Percentiles rank a stretch among this genome's conserved stretches.
phyloP scores from a whole-genome alignment of 129 eudicot genomes.

The Flaveria robusta region DNA sequence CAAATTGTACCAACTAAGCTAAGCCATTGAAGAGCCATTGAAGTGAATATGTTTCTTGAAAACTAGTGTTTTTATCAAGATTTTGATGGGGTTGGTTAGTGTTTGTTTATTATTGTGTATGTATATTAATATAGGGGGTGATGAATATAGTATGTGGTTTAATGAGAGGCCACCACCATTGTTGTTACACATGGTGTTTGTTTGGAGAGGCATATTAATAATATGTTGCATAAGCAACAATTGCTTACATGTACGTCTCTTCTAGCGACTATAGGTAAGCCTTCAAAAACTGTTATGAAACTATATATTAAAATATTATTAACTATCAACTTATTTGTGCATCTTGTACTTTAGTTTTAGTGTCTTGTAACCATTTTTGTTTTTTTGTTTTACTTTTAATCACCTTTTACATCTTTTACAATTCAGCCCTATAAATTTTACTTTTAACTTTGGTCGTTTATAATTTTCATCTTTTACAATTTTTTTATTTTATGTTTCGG shows the following conservation, averaged over 20 bases:
- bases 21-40: conserved; percentile 77
- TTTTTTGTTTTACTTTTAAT: too few species aligned
- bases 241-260: conserved; percentile 21
- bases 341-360: too few species aligned
- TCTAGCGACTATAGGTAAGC: too few species aligned
- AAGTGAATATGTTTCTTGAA: conserved; percentile 14
- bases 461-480: too few species aligned
- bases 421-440: too few species aligned
- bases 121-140: conserved; percentile 11
- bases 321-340: too few species aligned
- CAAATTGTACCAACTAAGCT: conserved; percentile 72
- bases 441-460: too few species aligned
- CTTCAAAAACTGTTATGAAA: too few species aligned
- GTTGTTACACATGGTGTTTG: conserved; percentile 32
- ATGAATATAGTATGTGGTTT: conserved; percentile 32
- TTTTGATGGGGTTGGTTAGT: conserved; percentile 17
- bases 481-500: too few species aligned
- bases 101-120: conserved; percentile 3
- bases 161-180: conserved; percentile 41
- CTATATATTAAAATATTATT: too few species aligned
- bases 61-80: conserved; percentile 23
- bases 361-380: too few species aligned
- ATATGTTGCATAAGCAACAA: conserved; percentile 34
- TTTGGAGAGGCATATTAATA: conserved; percentile 40
- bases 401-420: too few species aligned